Evolutionary conservation across 768 basidiomycete species (phyloP), one percentile per base, ranked within the genome.

Genomic region (Punctularia strigosozonata): DNA sequence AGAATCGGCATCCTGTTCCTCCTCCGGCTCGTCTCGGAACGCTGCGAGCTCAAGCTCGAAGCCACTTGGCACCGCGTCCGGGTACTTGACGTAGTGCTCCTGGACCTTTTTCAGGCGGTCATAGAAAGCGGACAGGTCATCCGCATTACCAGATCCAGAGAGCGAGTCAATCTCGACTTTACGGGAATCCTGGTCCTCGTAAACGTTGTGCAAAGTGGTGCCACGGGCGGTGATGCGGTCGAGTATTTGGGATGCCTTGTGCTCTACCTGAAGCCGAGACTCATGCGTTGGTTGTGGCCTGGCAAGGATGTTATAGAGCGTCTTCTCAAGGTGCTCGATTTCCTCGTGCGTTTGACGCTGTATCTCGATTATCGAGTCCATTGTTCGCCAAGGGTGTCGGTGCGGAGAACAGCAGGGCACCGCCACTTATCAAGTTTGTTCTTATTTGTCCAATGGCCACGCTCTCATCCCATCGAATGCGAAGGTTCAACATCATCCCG

Each of bases 341-440:
- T 97, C 92, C 62, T 97, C 91, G 62, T 98, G 94, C 10, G 82
- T 85, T 51, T 91, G 90, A 38, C 94, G 79, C 54, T 94, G 86
- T n/a, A 86, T 64, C 62, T 99, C 94, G 55, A 97, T 69, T 51
- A 88, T 67, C 33, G 88, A 91, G 71, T 97, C 90, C 92, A 95
- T 95, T 31, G 26, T 46, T 47, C 45, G 23, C 38, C 32, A 22
- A 40, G 35, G 13, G 26, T 21, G 42, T 42, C 24, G 34, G n/a
- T 31, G 33, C 18, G 15, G 46, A n/a, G 30, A 28, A 36, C 31
- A 19, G 38, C 24, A 35, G 24, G 23, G n/a, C n/a, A n/a, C n/a
- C n/a, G n/a, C n/a, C n/a, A n/a, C n/a, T n/a, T n/a, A n/a, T n/a
- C n/a, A n/a, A n/a, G n/a, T n/a, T n/a, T n/a, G n/a, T n/a, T n/a